Evolutionary conservation across 352 stramenopile genomes (phyloP).

Genomic region (Pythium brachiatum): DNA sequence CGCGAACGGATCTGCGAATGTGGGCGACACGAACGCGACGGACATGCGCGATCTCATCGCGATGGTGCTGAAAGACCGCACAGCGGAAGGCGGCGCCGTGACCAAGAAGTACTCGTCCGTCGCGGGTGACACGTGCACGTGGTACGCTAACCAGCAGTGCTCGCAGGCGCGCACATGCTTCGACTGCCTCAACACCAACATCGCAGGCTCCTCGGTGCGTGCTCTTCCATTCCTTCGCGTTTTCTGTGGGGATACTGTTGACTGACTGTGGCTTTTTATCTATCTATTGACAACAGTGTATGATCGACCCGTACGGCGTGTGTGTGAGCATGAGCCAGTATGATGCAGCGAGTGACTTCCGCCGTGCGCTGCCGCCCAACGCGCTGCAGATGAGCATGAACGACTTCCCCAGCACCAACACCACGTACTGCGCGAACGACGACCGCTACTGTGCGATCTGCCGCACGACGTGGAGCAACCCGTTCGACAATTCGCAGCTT

Average conservation of each 20-base stretch:
- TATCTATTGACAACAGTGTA: conserved; percentile 8
- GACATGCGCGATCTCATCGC: neutral
- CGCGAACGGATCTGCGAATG: neutral
- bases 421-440: conserved; percentile 16
- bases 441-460: conserved; percentile 21
- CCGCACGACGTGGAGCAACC: conserved; percentile 22
- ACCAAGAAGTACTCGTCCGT: conserved; percentile 2
- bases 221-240: too few species aligned
- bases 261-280: too few species aligned
- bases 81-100: conserved; percentile 14
- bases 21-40: conserved; percentile 2
- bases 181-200: conserved; percentile 52
- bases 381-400: neutral
- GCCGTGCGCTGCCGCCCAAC: conserved; percentile 1
- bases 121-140: conserved; percentile 35
- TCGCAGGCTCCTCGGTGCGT: conserved; percentile 3
- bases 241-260: too few species aligned
- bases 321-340: conserved; percentile 23
- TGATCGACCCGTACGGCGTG: conserved; percentile 19
- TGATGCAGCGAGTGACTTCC: conserved; percentile 15
- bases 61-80: conserved; percentile 25
- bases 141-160: conserved; percentile 32
- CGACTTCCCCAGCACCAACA: conserved; percentile 21
- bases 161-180: conserved; percentile 48
- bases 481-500: conserved; percentile 24